Evolutionary conservation across 2,329 filamentous ascomycete genomes (phyloP).

Genomic region (Colletotrichum eremochloae): DNA sequence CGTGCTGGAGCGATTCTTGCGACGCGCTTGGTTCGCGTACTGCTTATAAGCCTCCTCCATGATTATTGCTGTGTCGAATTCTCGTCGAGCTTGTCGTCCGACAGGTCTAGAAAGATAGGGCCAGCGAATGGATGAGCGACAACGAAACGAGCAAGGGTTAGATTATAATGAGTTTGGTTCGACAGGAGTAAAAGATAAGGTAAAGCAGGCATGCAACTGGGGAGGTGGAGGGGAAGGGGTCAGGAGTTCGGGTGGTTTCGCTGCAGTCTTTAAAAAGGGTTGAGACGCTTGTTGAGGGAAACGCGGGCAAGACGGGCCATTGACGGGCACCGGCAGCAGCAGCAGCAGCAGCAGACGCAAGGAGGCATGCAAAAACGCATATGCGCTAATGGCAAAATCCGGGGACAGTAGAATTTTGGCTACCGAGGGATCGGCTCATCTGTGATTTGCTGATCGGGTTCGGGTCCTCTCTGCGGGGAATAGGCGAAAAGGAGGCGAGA

Average conservation of each 20-base stretch:
- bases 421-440: conserved; percentile 32
- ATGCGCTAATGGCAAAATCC: conserved; percentile 42
- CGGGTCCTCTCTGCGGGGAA: conserved; percentile 25
- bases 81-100: conserved; percentile 12
- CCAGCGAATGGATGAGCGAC: conserved; percentile 4
- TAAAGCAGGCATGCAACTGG: conserved; percentile 5
- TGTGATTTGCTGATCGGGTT: conserved; percentile 40
- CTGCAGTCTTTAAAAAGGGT: conserved; percentile 38
- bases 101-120: not conserved
- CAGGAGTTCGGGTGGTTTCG: conserved; percentile 41
- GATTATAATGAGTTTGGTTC: conserved; percentile 15
- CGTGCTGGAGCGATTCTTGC: conserved; percentile 70
- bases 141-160: conserved; percentile 1
- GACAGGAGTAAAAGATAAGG: conserved; percentile 4
- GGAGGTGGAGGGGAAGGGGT: not conserved
- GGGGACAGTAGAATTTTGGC: conserved; percentile 32
- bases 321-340: conserved; percentile 20
- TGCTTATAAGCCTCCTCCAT: conserved; percentile 75
- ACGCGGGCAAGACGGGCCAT: conserved; percentile 21
- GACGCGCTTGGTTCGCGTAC: conserved; percentile 68
- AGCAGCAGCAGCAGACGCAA: conserved; percentile 11
- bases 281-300: conserved; percentile 41
- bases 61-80: conserved; percentile 39
- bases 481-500: not conserved
- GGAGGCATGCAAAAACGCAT: conserved; percentile 24